Evolutionary conservation across 2,329 filamentous ascomycete species (phyloP), one percentile per base, ranked within the genome.

Genomic region (Daldinia sp.): DNA sequence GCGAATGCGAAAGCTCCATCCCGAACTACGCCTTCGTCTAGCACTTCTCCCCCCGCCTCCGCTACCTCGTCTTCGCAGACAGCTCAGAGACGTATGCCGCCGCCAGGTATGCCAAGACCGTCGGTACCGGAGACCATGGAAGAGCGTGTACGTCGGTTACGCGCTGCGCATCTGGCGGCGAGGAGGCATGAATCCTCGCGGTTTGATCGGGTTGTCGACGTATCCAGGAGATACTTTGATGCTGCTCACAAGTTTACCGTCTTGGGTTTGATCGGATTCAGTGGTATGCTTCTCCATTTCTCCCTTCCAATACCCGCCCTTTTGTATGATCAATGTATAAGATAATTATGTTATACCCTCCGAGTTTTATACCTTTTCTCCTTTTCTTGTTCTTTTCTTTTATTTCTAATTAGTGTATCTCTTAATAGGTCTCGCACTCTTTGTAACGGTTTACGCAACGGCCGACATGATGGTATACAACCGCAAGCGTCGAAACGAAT

Each of bases 131-230:
- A 92, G 78, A 90, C 88, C 1, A 85, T 90, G 50, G 86, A 87
- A 75, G 85, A 92, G 78, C 87, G 88, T 70, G 89, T 92, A 32
- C 84, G 86, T 67, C 83, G 90, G 63, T 79, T 92, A 71, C 83
- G 90, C 55, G 87, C 87, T 45, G 87, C 89, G 64, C 88, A 90
- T 74, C 81, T 87, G 61, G 87, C 87, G n/a, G 87, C 88, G 45
- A 85, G 86, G 76, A 81, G 84, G 69, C 85, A 87, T 19, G 78
- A 83, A 71, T 75, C 85, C 47, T 87, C 85, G 66, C 77, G 74
- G 62, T 76, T 84, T 58, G 85, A 88, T 73, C 77, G 76, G 54
- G 56, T 86, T 37, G 76, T 87, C 53, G 79, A 80, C 60, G 73
- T 68, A 29, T 81, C 82, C 58, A 76, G 85, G 66, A 77, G 79